Percentiles rank a stretch among this genome's conserved stretches.
These are phyloP conservation scores for Ochetophila trinervis DNA, from an alignment of 306 rosid species.

Conservation along the genomic window DNA sequence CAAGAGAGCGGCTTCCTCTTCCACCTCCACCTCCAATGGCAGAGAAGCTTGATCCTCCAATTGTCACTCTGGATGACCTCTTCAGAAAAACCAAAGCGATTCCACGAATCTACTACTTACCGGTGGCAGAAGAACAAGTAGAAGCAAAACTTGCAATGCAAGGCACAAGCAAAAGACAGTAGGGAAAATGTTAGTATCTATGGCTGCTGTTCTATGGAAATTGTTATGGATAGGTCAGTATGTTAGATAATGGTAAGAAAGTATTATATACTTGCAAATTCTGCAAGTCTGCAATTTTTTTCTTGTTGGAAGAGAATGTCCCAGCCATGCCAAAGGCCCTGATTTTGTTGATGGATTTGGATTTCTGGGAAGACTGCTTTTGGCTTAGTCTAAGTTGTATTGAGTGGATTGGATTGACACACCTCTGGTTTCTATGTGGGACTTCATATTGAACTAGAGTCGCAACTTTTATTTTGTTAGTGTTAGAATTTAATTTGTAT, in stretches of 20 bases:
- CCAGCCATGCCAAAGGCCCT: slow-evolving; percentile 13
- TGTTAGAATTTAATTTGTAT: slow-evolving; percentile 1
- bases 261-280: slow-evolving; percentile 28
- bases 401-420: not conserved
- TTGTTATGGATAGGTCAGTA: slow-evolving; percentile 25
- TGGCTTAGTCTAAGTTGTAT: slow-evolving; percentile 7
- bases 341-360: slow-evolving; percentile 13
- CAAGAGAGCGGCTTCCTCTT: slow-evolving; percentile 62
- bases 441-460: slow-evolving; percentile 6
- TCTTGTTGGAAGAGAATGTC: slow-evolving; percentile 6
- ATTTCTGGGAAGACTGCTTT: slow-evolving; percentile 3
- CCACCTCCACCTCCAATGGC: slow-evolving; percentile 81
- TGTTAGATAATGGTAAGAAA: slow-evolving; percentile 39
- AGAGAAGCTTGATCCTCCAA: slow-evolving; percentile 70
- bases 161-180: slow-evolving; percentile 45
- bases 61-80: slow-evolving; percentile 87
- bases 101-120: slow-evolving; percentile 92
- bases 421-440: slow-evolving; percentile 3
- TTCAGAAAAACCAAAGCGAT: slow-evolving; percentile 85
- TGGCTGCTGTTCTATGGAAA: slow-evolving; percentile 10
- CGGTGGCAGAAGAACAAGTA: slow-evolving; percentile 84
- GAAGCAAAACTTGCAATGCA: slow-evolving; percentile 58
- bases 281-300: slow-evolving; percentile 36
- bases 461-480: slow-evolving; percentile 1
- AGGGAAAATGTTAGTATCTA: slow-evolving; percentile 26